Evolutionary conservation across 495 filamentous ascomycete species (phyloP).

Genomic region (Aspergillus leporis): DNA sequence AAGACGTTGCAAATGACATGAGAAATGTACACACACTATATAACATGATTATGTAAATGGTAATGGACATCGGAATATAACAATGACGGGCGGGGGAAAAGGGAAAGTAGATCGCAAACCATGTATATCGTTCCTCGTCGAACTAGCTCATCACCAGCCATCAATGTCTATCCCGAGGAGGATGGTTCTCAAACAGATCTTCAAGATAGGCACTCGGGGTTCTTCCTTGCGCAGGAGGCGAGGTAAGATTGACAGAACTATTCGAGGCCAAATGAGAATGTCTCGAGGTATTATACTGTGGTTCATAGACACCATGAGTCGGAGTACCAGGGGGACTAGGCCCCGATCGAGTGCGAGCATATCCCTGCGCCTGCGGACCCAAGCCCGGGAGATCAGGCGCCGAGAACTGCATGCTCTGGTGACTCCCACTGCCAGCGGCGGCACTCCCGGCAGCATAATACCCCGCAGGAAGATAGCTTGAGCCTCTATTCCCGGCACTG

Average conservation of each 20-base stretch:
- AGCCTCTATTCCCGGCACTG: constrained; percentile 53
- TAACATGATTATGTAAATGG: constrained; percentile 8
- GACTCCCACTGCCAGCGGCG: constrained; percentile 43
- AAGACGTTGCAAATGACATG: background rate
- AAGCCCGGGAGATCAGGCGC: constrained; percentile 17
- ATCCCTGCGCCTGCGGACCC: constrained; percentile 30
- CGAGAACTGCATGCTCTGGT: constrained; percentile 18
- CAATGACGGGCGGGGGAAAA: background rate
- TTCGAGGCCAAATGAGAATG: constrained; percentile 51
- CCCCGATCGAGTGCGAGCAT: constrained; percentile 46
- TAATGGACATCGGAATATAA: background rate
- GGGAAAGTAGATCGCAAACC: background rate
- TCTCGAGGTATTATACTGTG: constrained; percentile 31
- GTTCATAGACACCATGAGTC: constrained; percentile 35
- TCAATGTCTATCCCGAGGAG: constrained; percentile 21
- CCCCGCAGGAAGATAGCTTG: constrained; percentile 81
- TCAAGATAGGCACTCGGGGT: constrained; percentile 93
- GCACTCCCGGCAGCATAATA: constrained; percentile 79
- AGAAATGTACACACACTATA: constrained; percentile 1
- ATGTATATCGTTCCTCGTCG: constrained; percentile 9
- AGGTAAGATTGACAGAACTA: constrained; percentile 68
- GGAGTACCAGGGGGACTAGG: constrained; percentile 72
- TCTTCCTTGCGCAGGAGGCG: constrained; percentile 66
- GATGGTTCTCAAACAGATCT: constrained; percentile 79
- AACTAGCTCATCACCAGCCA: background rate